A percentile compares a stretch with the other conserved stretches of the same genome.
Conservation (phyloP, 179 eudicot genomes). For the Nepenthes alata region DNA sequence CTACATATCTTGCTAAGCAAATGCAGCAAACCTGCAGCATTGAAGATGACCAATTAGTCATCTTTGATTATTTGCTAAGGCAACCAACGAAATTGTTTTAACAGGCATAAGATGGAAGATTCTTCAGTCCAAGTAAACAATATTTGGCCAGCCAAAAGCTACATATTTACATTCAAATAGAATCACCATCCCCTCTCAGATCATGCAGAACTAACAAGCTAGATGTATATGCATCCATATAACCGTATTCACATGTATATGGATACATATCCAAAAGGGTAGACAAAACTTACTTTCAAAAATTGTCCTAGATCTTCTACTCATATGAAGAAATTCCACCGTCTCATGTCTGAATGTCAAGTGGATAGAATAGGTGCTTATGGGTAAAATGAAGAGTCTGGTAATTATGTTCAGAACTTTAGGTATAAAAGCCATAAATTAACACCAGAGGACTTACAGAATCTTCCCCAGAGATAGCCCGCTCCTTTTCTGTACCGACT, state of each 20-base stretch:
- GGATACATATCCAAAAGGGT: too few species aligned
- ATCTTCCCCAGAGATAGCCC: constrained; percentile 66
- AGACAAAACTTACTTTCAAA: too few species aligned
- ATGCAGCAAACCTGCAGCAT: constrained; percentile 59
- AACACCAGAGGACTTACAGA: constrained; percentile 41
- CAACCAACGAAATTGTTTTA: too few species aligned
- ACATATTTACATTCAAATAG: too few species aligned
- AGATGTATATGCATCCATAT: too few species aligned
- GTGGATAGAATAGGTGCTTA: neutral
- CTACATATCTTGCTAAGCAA: constrained; percentile 51
- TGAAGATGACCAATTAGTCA: neutral
- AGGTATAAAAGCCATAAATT: neutral
- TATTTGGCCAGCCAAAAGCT: too few species aligned
- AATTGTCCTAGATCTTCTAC: too few species aligned
- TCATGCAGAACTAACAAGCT: too few species aligned
- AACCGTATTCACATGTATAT: too few species aligned
- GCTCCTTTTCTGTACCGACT: constrained; percentile 71
- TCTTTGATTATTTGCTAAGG: too few species aligned
- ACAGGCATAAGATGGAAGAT: neutral
- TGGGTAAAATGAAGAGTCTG: neutral
- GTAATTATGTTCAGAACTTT: neutral
- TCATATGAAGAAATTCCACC: neutral
- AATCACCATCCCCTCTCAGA: too few species aligned
- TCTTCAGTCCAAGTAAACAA: neutral
- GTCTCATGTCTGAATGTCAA: too few species aligned